Conservation (phyloP, 2,329 filamentous ascomycete genomes). For the Escovopsis sp. region DNA sequence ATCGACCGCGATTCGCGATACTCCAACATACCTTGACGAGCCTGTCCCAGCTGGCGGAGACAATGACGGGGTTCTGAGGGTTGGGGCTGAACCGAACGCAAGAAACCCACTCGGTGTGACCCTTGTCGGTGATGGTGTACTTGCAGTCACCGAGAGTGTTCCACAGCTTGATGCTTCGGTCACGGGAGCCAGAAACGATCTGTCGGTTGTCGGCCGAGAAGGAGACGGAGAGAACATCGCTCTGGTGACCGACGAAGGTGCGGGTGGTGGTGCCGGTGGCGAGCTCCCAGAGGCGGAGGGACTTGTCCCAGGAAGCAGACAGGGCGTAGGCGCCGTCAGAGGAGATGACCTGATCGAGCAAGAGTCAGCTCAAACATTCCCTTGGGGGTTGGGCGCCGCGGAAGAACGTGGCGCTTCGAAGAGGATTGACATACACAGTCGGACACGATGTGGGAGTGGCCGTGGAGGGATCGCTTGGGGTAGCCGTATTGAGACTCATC, state of each 20-base stretch:
- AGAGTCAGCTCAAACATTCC: conserved; percentile 9
- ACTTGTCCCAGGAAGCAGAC: conserved; percentile 99
- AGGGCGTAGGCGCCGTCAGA: conserved; percentile 98
- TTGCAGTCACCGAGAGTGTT: conserved; percentile 99
- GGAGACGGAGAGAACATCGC: conserved; percentile 97
- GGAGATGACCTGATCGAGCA: conserved; percentile 68
- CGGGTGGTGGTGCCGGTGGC: conserved; percentile 93
- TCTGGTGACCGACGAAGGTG: conserved; percentile 97
- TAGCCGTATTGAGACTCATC: conserved; percentile 97
- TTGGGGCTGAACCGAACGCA: conserved; percentile 99
- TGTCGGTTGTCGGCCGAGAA: conserved; percentile 99
- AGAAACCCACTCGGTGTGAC: conserved; percentile 98
- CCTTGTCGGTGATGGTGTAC: conserved; percentile 99
- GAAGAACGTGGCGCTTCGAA: not conserved
- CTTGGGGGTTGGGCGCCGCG: not conserved
- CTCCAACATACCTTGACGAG: conserved; percentile 83
- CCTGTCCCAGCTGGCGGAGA: conserved; percentile 98
- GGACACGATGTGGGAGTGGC: conserved; percentile 99
- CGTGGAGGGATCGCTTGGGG: conserved; percentile 96
- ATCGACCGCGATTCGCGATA: not conserved
- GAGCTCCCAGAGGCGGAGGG: conserved; percentile 97
- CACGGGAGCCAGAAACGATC: conserved; percentile 97
- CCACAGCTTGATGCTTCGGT: conserved; percentile 99
- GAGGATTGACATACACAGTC: conserved; percentile 72
- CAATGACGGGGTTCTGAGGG: conserved; percentile 99